Conservation (phyloP, 768 basidiomycete genomes). For the Boletus barrowsii region DNA sequence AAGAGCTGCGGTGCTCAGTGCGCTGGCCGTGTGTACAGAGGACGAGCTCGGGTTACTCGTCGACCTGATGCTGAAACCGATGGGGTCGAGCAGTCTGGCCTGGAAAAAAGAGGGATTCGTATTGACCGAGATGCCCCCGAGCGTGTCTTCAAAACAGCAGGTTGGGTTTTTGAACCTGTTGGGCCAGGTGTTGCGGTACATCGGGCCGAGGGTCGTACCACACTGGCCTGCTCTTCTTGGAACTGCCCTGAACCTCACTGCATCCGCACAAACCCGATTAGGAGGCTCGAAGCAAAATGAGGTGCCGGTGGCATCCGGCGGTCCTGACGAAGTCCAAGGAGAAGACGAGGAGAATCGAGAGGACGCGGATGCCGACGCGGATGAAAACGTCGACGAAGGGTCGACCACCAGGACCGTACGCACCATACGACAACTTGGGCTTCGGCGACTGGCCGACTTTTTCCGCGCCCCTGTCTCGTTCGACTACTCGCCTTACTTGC, state of each 20-base stretch:
- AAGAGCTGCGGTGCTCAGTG: no score
- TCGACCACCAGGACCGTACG: constrained; percentile 44
- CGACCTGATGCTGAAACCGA: constrained; percentile 82
- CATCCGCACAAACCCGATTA: constrained; percentile 60
- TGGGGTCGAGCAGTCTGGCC: constrained; percentile 38
- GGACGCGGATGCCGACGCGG: constrained; percentile 34
- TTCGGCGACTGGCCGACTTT: constrained; percentile 87
- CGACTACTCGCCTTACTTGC: constrained; percentile 72
- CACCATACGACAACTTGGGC: constrained; percentile 73
- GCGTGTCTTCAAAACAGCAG: no score
- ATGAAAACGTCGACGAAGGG: constrained; percentile 32
- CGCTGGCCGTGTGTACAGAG: constrained; percentile 64
- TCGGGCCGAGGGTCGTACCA: constrained; percentile 66
- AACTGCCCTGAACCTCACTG: constrained; percentile 62
- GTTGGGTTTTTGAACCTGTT: constrained; percentile 87
- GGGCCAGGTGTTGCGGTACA: constrained; percentile 76
- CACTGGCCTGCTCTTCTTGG: constrained; percentile 79
- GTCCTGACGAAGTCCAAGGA: constrained; percentile 18
- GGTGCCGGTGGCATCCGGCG: constrained; percentile 15
- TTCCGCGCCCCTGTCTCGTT: constrained; percentile 72
- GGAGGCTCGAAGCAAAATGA: constrained; percentile 27
- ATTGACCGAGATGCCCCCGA: constrained; percentile 28
- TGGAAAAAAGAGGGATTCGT: constrained; percentile 29
- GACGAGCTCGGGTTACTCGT: constrained; percentile 74
- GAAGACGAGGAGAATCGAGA: constrained; percentile 38